phyloP scores from a whole-genome alignment of 208 protist species.

The Balamuthia mandrillaris region DNA sequence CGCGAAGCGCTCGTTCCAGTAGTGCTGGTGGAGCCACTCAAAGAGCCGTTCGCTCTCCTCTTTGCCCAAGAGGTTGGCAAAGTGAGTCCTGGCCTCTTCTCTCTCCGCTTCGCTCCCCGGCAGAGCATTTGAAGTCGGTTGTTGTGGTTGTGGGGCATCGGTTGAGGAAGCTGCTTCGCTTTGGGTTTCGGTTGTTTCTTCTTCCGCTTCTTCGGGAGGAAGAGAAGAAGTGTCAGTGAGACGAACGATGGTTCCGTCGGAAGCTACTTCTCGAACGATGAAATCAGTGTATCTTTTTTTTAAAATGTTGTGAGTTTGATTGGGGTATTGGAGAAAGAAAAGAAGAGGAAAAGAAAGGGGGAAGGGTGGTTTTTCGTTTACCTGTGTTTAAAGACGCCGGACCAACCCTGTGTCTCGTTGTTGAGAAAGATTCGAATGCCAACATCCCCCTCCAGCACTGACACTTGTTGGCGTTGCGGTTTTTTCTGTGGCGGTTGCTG shows the following conservation, averaged over 20 bases:
- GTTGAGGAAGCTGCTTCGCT: background rate
- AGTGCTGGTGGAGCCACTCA: background rate
- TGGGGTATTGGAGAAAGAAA: too few species aligned
- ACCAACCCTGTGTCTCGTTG: too few species aligned
- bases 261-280: slow-evolving; percentile 3
- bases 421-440: too few species aligned
- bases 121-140: background rate
- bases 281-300: slow-evolving; percentile 39
- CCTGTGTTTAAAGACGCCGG: too few species aligned
- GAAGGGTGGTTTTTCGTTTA: too few species aligned
- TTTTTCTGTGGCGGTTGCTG: too few species aligned
- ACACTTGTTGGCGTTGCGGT: too few species aligned
- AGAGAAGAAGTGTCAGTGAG: slow-evolving; percentile 9
- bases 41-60: background rate
- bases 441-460: too few species aligned
- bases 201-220: background rate
- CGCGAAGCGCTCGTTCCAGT: background rate
- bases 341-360: too few species aligned
- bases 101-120: too few species aligned
- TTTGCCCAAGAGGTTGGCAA: background rate
- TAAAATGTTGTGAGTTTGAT: too few species aligned
- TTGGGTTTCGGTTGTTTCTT: background rate
- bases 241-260: background rate
- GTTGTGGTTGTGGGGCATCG: background rate
- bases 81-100: too few species aligned